Evolutionary conservation across 2,329 filamentous ascomycete genomes (phyloP), one percentile per base, ranked within the genome.

Genomic region (Juglanconis juglandina): DNA sequence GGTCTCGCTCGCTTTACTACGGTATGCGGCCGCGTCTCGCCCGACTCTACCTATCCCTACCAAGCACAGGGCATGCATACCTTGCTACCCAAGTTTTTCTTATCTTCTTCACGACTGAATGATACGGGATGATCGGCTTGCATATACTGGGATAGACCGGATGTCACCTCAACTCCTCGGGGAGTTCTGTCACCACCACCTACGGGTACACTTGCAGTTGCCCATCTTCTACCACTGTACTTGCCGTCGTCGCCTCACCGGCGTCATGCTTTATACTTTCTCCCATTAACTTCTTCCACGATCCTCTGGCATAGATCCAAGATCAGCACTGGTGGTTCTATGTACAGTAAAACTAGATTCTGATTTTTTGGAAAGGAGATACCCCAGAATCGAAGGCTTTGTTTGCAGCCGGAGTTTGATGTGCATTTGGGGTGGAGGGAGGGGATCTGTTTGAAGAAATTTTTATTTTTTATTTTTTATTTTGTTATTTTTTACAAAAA

Each of bases 281-380:
- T 58, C 17, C 11, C 11, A 13, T 39, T 30, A 8, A 3, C 32
- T 46, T 42, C 24, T 14, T 41, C 41, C 55, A 54, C 44, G 8
- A 34, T 46, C 17, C 41, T 53, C 42, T 14, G 41, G 34, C 54
- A 57, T 57, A 57, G 34, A 52, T 30, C 53, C 30, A 14, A 39
- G 30, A 33, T 13, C 48, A 53, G 34, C 59, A 51, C 53, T 52
- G 49, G 50, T 34, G 60, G 56, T 39, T 58, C n/a, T 17, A 34
- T 52, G 35, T 41, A 62, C 8, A 30, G 32, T 33, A 46, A 52
- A 52, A 37, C 46, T 53, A 52, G 8, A 56, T 51, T 39, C 39
- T 55, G 35, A 46, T 37, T 47, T 56, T 52, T 53, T 52, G 53
- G 57, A 59, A 56, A 61, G 60, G 60, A 59, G 60, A 62, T 62